Percentiles rank a stretch among this genome's conserved stretches.
Evolutionary conservation across 768 basidiomycete genomes (phyloP).

Genomic region (Hydnomerulius pinastri): DNA sequence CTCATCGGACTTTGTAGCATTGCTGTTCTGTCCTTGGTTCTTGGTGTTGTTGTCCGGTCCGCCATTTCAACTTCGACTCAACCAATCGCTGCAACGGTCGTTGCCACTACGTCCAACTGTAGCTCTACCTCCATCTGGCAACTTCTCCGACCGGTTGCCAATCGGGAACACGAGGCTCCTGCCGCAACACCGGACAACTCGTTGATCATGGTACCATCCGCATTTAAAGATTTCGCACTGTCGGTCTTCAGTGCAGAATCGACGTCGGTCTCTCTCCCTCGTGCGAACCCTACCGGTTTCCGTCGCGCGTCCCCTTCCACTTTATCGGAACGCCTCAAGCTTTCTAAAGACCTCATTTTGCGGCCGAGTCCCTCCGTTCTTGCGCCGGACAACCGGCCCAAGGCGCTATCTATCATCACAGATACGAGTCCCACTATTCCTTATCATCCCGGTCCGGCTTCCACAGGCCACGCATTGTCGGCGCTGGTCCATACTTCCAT

Average conservation of each 20-base stretch:
- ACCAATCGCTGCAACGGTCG: conserved; percentile 16
- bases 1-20: conserved; percentile 45
- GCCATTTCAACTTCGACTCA: conserved; percentile 25
- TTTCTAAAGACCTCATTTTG: conserved; percentile 39
- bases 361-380: conserved; percentile 32
- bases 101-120: conserved; percentile 23
- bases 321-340: conserved; percentile 28
- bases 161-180: conserved; percentile 38
- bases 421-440: conserved; percentile 11
- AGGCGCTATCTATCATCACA: conserved; percentile 33
- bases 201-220: conserved; percentile 36
- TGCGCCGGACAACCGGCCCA: conserved; percentile 19
- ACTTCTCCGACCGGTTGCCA: conserved; percentile 40
- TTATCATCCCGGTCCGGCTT: conserved; percentile 12
- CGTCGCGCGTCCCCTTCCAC: conserved; percentile 20
- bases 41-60: conserved; percentile 47
- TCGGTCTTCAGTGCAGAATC: conserved; percentile 52
- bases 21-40: conserved; percentile 67
- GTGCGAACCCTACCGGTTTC: conserved; percentile 26
- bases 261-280: conserved; percentile 30
- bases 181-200: conserved; percentile 30
- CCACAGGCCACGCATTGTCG: conserved; percentile 17
- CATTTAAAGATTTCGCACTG: conserved; percentile 51
- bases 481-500: conserved; percentile 44
- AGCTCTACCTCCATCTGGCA: conserved; percentile 41